Conservation (phyloP, 805 yeast genomes). For the Saccharomycopsis olivae region DNA sequence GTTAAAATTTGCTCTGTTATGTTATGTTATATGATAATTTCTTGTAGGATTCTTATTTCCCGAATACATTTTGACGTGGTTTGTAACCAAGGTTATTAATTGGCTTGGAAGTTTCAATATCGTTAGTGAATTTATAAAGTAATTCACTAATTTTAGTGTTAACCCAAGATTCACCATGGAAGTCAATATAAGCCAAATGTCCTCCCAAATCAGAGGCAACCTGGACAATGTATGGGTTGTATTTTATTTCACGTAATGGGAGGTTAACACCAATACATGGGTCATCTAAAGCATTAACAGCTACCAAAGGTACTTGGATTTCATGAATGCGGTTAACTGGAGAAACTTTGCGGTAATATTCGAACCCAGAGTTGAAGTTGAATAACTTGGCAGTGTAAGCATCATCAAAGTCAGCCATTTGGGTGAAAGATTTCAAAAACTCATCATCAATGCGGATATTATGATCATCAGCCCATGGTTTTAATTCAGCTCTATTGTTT, state of each 20-base stretch:
- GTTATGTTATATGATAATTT: no score
- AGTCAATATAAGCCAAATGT: conserved; percentile 45
- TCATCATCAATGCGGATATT: conserved; percentile 24
- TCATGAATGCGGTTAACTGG: conserved; percentile 46
- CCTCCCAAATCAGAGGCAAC: conserved; percentile 61
- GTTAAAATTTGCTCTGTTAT: no score
- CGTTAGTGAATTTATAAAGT: no score
- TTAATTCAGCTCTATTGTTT: conserved; percentile 31
- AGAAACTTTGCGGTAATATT: conserved; percentile 57
- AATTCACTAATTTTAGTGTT: conserved; percentile 16
- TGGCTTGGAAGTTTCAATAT: background rate
- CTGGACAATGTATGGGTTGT: conserved; percentile 50
- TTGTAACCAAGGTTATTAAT: background rate
- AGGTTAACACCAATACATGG: conserved; percentile 49
- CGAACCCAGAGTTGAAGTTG: conserved; percentile 51
- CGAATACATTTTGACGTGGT: no score
- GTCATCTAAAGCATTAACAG: conserved; percentile 56
- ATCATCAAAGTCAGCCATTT: conserved; percentile 49
- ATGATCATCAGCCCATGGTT: conserved; percentile 22
- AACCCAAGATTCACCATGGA: conserved; percentile 38
- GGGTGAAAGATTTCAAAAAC: conserved; percentile 25
- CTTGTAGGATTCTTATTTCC: no score
- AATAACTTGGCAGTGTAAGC: conserved; percentile 48
- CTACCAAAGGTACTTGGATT: conserved; percentile 50
- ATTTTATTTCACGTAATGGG: conserved; percentile 38